Percentiles rank a stretch among this genome's conserved stretches.
Evolutionary conservation across 73 alveolate species (phyloP).

Genomic region (Strombidium stylifer): DNA sequence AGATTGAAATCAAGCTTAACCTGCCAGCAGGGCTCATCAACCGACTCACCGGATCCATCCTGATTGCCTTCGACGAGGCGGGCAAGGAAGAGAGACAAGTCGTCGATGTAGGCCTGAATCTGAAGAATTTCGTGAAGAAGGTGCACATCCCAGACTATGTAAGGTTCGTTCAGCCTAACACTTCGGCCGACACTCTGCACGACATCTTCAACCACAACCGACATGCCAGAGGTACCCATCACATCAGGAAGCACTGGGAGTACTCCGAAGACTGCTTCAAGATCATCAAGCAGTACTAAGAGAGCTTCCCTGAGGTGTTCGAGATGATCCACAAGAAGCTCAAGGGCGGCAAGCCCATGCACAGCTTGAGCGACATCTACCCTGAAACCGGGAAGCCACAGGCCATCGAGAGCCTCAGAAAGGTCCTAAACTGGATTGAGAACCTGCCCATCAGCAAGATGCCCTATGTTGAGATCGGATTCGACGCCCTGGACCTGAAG

Average conservation of each 20-base stretch:
- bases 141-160: slow-evolving; percentile 47
- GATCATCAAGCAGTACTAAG: slow-evolving; percentile 16
- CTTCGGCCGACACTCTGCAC: background rate
- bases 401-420: slow-evolving; percentile 3
- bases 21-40: slow-evolving; percentile 7
- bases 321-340: slow-evolving; percentile 10
- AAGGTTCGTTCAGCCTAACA: slow-evolving; percentile 1
- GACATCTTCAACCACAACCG: slow-evolving; percentile 2
- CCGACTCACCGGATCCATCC: slow-evolving; percentile 24
- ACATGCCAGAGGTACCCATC: slow-evolving; percentile 22
- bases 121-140: slow-evolving; percentile 40
- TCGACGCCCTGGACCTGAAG: slow-evolving; percentile 24
- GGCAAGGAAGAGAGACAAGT: slow-evolving; percentile 13
- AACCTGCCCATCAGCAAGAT: background rate
- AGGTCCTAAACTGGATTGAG: slow-evolving; percentile 35
- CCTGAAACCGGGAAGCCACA: slow-evolving; percentile 4
- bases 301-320: slow-evolving; percentile 14
- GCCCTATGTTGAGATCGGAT: slow-evolving; percentile 46
- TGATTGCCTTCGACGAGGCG: slow-evolving; percentile 16
- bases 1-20: slow-evolving; percentile 5
- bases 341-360: slow-evolving; percentile 20
- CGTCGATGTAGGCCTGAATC: slow-evolving; percentile 52
- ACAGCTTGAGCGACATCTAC: slow-evolving; percentile 15
- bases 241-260: slow-evolving; percentile 40
- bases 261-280: slow-evolving; percentile 44